Conservation (phyloP, 148 eudicot genomes). For the Rhododendron mucronatum region DNA sequence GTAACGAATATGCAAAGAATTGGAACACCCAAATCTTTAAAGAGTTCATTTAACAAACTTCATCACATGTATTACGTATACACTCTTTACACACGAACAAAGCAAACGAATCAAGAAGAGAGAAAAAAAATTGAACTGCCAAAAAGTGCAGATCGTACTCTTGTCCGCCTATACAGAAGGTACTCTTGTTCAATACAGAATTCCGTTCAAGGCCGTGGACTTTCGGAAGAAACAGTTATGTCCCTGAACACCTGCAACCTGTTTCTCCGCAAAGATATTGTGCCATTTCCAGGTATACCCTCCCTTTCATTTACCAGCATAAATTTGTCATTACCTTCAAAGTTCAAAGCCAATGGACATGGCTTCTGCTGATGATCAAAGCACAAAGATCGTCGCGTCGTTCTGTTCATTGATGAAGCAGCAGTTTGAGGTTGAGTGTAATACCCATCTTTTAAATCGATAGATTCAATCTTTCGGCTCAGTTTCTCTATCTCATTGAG, state of each 20-base stretch:
- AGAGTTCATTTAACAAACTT: not conserved
- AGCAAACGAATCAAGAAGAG: not conserved
- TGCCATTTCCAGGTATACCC: not conserved
- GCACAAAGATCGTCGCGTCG: conserved; percentile 27
- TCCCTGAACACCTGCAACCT: conserved; percentile 47
- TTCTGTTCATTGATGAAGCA: conserved; percentile 5
- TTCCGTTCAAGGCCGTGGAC: conserved; percentile 14
- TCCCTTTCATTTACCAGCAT: not conserved
- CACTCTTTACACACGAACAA: not conserved
- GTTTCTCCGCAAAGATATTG: conserved; percentile 16
- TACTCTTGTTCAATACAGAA: not conserved
- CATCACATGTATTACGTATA: not conserved
- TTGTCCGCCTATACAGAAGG: not conserved
- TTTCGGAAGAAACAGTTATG: conserved; percentile 26
- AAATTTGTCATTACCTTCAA: conserved; percentile 3
- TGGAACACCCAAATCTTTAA: too few relatives aligned
- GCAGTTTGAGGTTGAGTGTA: conserved; percentile 16
- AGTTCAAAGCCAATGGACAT: conserved; percentile 19
- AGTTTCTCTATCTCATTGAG: conserved; percentile 15
- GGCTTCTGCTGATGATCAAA: conserved; percentile 21
- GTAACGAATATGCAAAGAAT: too few relatives aligned
- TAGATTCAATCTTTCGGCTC: conserved; percentile 15
- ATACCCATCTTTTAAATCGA: conserved; percentile 17
- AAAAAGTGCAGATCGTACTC: not conserved
- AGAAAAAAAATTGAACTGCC: too few relatives aligned